A percentile compares a stretch with the other conserved stretches of the same genome.
Evolutionary conservation across 2,329 filamentous ascomycete genomes (phyloP).

Genomic region (Nemania serpens): DNA sequence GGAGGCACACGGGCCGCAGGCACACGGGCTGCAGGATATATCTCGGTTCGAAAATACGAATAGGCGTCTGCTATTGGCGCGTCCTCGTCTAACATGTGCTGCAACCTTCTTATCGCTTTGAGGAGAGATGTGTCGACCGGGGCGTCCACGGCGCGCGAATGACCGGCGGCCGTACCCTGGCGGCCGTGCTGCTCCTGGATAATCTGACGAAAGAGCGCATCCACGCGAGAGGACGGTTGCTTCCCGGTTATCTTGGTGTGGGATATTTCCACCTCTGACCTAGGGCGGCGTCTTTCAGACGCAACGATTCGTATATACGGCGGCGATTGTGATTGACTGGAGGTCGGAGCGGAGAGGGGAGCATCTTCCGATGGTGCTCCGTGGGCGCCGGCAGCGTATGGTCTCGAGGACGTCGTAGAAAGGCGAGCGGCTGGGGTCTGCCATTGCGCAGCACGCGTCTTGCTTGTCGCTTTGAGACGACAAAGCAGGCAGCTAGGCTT

Average conservation of each 20-base stretch:
- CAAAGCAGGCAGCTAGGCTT: constrained; percentile 40
- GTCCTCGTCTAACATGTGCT: constrained; percentile 42
- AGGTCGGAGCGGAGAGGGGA: background rate
- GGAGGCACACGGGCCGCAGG: constrained; percentile 36
- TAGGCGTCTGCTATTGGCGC: constrained; percentile 34
- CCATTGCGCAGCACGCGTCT: constrained; percentile 29
- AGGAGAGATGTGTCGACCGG: constrained; percentile 30
- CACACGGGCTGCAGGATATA: constrained; percentile 40
- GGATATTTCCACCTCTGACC: background rate
- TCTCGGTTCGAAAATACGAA: constrained; percentile 32
- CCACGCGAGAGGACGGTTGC: constrained; percentile 27
- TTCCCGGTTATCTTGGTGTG: background rate
- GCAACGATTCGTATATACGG: background rate
- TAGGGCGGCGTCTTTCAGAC: background rate
- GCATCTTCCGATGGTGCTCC: background rate
- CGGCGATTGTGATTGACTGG: constrained; percentile 1
- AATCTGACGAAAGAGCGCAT: constrained; percentile 39
- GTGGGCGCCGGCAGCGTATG: constrained; percentile 9
- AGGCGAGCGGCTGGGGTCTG: constrained; percentile 29
- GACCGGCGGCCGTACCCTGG: constrained; percentile 14
- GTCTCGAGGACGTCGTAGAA: constrained; percentile 29
- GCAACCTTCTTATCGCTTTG: constrained; percentile 34
- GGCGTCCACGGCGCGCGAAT: background rate
- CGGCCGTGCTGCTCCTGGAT: constrained; percentile 30
- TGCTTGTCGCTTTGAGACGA: constrained; percentile 35